Base-by-base conservation (phyloP, 352 stramenopile species). In the Plasmopara muralis region DNA sequence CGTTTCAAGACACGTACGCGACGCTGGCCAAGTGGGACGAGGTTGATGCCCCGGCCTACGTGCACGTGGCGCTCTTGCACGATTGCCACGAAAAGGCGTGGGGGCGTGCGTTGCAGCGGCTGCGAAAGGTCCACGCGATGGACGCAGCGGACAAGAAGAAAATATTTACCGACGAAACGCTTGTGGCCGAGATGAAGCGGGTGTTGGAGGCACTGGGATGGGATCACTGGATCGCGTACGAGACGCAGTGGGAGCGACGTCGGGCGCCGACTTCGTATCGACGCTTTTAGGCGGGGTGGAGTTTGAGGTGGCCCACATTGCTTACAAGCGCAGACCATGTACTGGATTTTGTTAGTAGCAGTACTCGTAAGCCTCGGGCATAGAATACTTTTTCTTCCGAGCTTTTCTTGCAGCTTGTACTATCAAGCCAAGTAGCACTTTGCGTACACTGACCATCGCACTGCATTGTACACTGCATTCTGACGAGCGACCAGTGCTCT, bases 21-120 rank as follows among this genome's bases (percentile, higher is more conserved):
- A 60, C 55, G 42, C 73, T 93, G 2, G 68, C 89, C 47, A 84
- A 93, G 55, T 93, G 83, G 83, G 75, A 63, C 20, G 82, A 93
- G 51, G 70, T 85, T 0, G 76, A 89, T 18, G 61, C 66, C 44
- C 40, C 68, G 20, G 64, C 71, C 55, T 82, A 74, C 41, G 42
- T 89, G 38, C 63, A 82, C 29, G 77, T 88, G 6, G 60, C 68
- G 25, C 47, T 90, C 49, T 55, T 88, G 31, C 70, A 86, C 29
- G 73, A 93, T 53, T 53, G 69, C 8, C 82, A 82, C 47, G 65
- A 76, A 25, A 53, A 64, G 7, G 55, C 70, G 6, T 53, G 53
- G 0, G 82, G 79, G 0, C 59, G 88, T 10, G 66, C 75, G 30
- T 45, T 90, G 6, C 76, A 93, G 56, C 79, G 79, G 15, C 72